Base-by-base conservation (phyloP, 495 filamentous ascomycete species). In the Neurospora sp. region DNA sequence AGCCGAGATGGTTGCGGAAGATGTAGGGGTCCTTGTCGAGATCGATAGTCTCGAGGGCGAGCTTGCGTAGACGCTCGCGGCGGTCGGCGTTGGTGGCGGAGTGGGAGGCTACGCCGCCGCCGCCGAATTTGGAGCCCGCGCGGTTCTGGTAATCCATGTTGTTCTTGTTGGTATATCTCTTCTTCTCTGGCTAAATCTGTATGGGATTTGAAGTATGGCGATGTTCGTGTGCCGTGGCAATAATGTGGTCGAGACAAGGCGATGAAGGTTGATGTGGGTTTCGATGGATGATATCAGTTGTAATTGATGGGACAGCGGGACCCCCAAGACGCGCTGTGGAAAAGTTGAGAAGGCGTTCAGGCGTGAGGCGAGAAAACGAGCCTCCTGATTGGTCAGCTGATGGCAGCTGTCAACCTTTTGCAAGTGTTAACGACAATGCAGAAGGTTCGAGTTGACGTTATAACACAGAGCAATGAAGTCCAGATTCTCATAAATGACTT, bases 11-110 rank as follows among this genome's bases (percentile, higher is more conserved):
- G 85, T 99, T 99, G 81, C 97, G 97, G 92, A 99, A 98, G 88
- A 99, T 97, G 87, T 98, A 99, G 0, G 96, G 96, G 85, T 99
- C 96, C 84, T 98, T 98, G 81, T 98, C 96, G 66, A 99, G 91
- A 83, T 99, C 96, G 87, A 99, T 99, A 23, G 93, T 94, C 85
- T 99, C 96, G 76, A 99, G 92, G 14, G 96, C 96, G 78, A 99
- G 93, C 85, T 97, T 97, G 81, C 96, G 95, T 27, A 98, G 91
- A 72, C 96, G 94, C 83, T 98, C 96, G 77, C 96, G 93, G 46
- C 96, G 93, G 86, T 99, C 96, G 71, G 96, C 95, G 82, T 98
- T 99, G 62, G 94, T 95, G 72, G 93, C 91, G 79, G 91, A 93
- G 82, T 94, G 90, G 8, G 94, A 97, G 79, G 96, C 96, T 73